Evolutionary conservation across 225 moss, liverwort and hornwort species (phyloP), one percentile per base, ranked within the genome.

Genomic region (Antitrichia curtipendula): DNA sequence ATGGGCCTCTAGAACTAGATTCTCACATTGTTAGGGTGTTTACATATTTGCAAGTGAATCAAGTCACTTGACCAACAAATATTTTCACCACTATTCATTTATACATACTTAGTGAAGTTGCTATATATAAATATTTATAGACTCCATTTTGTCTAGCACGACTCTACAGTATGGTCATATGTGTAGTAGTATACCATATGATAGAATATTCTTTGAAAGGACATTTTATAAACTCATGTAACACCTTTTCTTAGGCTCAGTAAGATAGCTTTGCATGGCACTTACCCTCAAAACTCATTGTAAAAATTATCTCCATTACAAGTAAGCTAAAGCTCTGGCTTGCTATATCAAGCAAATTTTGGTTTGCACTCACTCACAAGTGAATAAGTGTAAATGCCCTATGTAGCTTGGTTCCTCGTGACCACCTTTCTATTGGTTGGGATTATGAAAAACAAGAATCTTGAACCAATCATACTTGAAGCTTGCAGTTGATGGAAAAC

Each of bases 311-410:
- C 66, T 66, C 0, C 2, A 0, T 22, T 38, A 38, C 4, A 38
- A 1, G 1, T 7, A 7, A 0, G 7, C 38, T 68, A 38, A n/a
- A 38, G 7, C 23, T 68, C 2, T 23, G 0, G 23, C 13, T 38
- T 21, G 4, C 4, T 68, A 38, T 68, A 68, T 68, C 5, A 22
- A n/a, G 5, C 1, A 66, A 2, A 21, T 21, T 66, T n/a, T n/a
- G 22, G 3, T 68, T 2, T 38, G 3, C 2, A 66, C 2, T 68
- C 22, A 68, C 2, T 20, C 2, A 23, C n/a, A n/a, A 66, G 3
- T 21, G 15, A n/a, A 0, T 66, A 3, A n/a, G 4, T 68, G 38
- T 4, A 38, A 38, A 66, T 1, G 0, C 1, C 7, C 7, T 2
- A 66, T n/a, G 3, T 38, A 68, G 38, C 68, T 38, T 68, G 13